phyloP scores from a whole-genome alignment of 1,284 basidiomycete species.

The Ustilago nuda region DNA sequence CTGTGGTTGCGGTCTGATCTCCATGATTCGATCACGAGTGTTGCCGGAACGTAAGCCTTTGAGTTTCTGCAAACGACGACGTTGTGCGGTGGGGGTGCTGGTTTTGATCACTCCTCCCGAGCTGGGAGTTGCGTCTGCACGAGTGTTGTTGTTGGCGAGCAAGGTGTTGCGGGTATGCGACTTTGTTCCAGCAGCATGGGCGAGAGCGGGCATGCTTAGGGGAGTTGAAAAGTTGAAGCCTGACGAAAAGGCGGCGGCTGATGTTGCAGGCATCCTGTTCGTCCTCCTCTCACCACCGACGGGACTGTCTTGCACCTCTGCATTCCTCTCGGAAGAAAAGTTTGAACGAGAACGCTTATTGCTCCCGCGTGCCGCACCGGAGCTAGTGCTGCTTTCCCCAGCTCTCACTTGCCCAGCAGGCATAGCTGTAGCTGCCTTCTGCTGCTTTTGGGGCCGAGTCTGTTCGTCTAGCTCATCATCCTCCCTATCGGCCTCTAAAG shows the following conservation, averaged over 20 bases:
- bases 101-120: constrained; percentile 28
- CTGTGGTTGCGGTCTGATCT: constrained; percentile 4
- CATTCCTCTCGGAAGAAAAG: not conserved
- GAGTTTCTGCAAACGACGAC: constrained; percentile 22
- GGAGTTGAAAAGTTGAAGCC: constrained; percentile 27
- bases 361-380: not conserved
- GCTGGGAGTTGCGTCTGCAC: not conserved
- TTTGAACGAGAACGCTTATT: not conserved
- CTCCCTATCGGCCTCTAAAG: constrained; percentile 37
- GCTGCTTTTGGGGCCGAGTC: not conserved
- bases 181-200: not conserved
- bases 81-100: constrained; percentile 22
- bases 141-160: not conserved
- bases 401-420: not conserved
- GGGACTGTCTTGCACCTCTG: not conserved
- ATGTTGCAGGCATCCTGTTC: not conserved
- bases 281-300: not conserved
- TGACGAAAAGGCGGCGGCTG: not conserved
- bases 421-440: not conserved
- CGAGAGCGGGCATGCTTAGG: not conserved
- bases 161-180: not conserved
- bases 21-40: constrained; percentile 24
- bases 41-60: constrained; percentile 35
- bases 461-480: constrained; percentile 27
- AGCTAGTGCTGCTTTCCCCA: not conserved